Evolutionary conservation across 2,329 filamentous ascomycete species (phyloP), one percentile per base, ranked within the genome.

Genomic region (Elsinoe ampelina): DNA sequence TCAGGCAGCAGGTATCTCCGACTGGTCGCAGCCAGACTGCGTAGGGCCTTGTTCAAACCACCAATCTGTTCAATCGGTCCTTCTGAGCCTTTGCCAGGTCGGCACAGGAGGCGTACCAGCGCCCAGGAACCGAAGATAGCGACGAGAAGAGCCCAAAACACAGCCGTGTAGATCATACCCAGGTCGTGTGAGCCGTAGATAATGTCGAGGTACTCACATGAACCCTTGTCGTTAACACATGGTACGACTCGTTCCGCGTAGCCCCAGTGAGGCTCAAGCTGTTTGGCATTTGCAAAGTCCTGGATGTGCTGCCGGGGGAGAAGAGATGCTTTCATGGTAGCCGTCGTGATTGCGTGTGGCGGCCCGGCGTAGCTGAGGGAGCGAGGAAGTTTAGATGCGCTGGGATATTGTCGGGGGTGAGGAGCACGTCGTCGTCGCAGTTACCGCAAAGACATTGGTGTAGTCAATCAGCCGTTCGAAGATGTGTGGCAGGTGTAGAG

Each of bases 1-100:
- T 87, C 84, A 0, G 81, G 81, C 1, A 89, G 77, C 2, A 89
- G 73, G 62, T 79, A 77, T 30, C 71, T 74, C 11, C 48, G 32
- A 10, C 15, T 52, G 6, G 15, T 38, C 10, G 48, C 48, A 3
- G 48, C 48, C 11, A 52, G 19, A 39, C 32, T 39, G 15, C 81
- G 74, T 12, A 69, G 64, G 3, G 70, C 65, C 0, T 79, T 69
- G 12, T 70, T 65, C 15, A 76, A 57, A 2, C 79, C 69, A 20
- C 63, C 64, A 38, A 64, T 17, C 52, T 58, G 30, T 48, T 43
- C 47, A 41, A 58, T 11, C 50, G 26, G 7, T 54, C 55, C 30
- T 19, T 47, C 5, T 43, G 57, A 15, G 26, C 41, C 11, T 48
- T 51, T 22, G 17, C 34, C 45, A 41, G 50, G 38, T 34, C 42